Evolutionary conservation across 106 monocot genomes (phyloP).

Genomic region (Dendrobium catenatum): DNA sequence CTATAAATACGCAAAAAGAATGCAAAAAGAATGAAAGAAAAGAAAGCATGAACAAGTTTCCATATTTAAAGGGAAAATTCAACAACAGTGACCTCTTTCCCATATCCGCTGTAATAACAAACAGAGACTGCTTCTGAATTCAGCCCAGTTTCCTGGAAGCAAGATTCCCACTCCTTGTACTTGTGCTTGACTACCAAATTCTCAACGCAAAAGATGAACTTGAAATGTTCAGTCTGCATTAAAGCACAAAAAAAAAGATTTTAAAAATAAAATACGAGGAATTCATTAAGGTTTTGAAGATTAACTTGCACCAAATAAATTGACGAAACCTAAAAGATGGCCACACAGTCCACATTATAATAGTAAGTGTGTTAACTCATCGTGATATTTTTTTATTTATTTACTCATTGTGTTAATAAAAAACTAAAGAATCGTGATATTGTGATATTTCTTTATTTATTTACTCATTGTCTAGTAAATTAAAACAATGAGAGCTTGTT

Average conservation of each 20-base stretch:
- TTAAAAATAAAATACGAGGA: background rate
- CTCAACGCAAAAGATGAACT: slow-evolving; percentile 86
- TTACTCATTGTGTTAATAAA: no score
- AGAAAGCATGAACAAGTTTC: background rate
- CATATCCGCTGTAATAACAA: slow-evolving; percentile 54
- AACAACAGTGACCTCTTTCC: slow-evolving; percentile 44
- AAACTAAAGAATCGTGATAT: no score
- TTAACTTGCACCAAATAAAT: background rate
- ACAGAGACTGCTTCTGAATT: slow-evolving; percentile 44
- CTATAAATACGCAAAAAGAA: background rate
- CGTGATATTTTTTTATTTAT: no score
- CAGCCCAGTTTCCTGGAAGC: slow-evolving; percentile 60
- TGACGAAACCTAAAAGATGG: background rate
- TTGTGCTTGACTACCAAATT: slow-evolving; percentile 44
- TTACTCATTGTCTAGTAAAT: no score
- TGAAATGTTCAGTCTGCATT: slow-evolving; percentile 70
- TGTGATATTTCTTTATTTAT: no score
- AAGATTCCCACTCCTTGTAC: slow-evolving; percentile 72
- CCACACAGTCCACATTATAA: background rate
- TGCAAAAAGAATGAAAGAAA: background rate
- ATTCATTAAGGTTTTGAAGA: background rate
- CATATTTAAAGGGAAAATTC: background rate
- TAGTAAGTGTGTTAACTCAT: no score
- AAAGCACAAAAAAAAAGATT: slow-evolving; percentile 6
- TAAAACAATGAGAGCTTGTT: no score